These are phyloP conservation scores for Adansonia gregorii DNA, from an alignment of 441 rosid species.

Conservation along the genomic window DNA sequence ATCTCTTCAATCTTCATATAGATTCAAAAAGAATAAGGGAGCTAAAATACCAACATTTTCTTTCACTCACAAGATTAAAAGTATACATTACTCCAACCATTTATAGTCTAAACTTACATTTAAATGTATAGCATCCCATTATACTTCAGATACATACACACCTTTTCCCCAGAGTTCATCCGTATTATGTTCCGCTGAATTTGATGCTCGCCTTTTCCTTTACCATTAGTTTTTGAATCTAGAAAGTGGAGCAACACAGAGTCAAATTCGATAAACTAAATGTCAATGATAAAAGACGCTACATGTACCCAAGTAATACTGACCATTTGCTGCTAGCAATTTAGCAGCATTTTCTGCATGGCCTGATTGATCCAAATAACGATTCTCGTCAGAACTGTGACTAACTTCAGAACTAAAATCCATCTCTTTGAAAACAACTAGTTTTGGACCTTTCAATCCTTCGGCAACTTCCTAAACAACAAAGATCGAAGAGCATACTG, in stretches of 20 bases:
- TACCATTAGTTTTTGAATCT: constrained; percentile 53
- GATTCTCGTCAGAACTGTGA: constrained; percentile 35
- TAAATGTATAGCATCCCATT: constrained; percentile 16
- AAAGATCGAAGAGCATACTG: constrained; percentile 20
- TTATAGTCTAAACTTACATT: not conserved
- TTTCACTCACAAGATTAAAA: not conserved
- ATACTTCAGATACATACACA: constrained; percentile 29
- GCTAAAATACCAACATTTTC: not conserved
- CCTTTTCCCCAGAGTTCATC: constrained; percentile 49
- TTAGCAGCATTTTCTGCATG: constrained; percentile 34
- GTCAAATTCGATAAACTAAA: constrained; percentile 26
- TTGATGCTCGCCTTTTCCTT: constrained; percentile 37
- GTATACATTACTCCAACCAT: constrained; percentile 11
- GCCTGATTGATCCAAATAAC: constrained; percentile 32
- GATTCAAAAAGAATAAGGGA: constrained; percentile 2
- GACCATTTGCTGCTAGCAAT: constrained; percentile 48
- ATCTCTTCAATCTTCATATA: not conserved
- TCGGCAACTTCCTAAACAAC: constrained; percentile 62
- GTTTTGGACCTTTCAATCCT: constrained; percentile 74
- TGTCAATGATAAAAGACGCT: not conserved
- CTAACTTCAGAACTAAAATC: constrained; percentile 47
- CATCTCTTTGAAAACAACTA: constrained; percentile 57
- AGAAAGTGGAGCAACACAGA: constrained; percentile 26
- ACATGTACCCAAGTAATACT: constrained; percentile 27
- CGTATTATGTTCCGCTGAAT: constrained; percentile 34